Conservation (phyloP, 306 rosid species). For the Myrica gale region DNA sequence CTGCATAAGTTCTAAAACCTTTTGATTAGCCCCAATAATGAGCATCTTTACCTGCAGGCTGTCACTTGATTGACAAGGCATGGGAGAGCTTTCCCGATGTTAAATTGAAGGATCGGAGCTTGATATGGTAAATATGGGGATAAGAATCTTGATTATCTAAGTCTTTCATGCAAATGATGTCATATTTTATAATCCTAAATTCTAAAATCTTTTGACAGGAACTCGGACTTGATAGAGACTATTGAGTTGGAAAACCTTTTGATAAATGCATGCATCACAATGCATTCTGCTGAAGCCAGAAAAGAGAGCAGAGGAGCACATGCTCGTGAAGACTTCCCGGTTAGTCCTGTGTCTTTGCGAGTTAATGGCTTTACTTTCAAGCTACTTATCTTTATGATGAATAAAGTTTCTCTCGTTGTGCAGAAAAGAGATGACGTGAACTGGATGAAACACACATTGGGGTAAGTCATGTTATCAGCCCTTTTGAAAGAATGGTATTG, state of each 20-base stretch:
- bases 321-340: constrained; percentile 86
- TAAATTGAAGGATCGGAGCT: constrained; percentile 59
- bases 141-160: neutral
- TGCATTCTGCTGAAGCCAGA: constrained; percentile 97
- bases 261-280: constrained; percentile 83
- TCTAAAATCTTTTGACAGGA: constrained; percentile 45
- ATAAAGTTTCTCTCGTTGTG: constrained; percentile 35
- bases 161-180: neutral
- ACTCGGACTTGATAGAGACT: constrained; percentile 82
- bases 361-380: constrained; percentile 2
- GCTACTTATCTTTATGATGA: constrained; percentile 1
- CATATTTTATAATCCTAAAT: constrained; percentile 8
- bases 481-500: neutral
- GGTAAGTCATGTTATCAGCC: constrained; percentile 59
- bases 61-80: constrained; percentile 65
- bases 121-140: constrained; percentile 57
- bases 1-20: neutral
- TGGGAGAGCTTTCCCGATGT: constrained; percentile 79
- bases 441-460: constrained; percentile 92
- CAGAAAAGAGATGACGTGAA: constrained; percentile 92
- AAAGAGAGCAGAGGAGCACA: constrained; percentile 96
- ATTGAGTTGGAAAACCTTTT: constrained; percentile 85
- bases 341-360: constrained; percentile 28
- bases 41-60: constrained; percentile 42
- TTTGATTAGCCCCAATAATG: constrained; percentile 1